Percentiles rank a stretch among this genome's conserved stretches.
Conservation (phyloP, 1,284 basidiomycete genomes). For the Ceratobasidium sp. region DNA sequence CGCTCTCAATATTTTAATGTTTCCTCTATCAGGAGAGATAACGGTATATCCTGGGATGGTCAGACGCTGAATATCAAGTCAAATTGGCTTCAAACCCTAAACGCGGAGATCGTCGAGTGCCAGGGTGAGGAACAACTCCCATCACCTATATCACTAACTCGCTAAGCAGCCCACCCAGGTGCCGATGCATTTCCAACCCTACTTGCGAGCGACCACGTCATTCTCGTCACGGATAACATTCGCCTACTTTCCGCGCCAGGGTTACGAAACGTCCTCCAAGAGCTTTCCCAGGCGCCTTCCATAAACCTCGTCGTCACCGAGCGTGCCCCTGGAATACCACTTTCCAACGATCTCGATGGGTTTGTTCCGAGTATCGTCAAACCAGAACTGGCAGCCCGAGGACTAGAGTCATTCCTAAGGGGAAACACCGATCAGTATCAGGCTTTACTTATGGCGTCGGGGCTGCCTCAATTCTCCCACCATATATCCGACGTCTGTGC, state of each 20-base stretch:
- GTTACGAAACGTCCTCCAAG: constrained; percentile 8
- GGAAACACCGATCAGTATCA: constrained; percentile 36
- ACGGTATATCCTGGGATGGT: constrained; percentile 10
- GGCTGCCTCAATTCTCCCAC: constrained; percentile 32
- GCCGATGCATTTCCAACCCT: constrained; percentile 21
- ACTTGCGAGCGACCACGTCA: constrained; percentile 41
- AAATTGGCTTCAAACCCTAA: constrained; percentile 38
- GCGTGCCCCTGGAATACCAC: constrained; percentile 16
- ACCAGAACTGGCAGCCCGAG: constrained; percentile 20
- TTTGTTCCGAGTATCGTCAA: constrained; percentile 1
- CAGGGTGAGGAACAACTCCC: constrained; percentile 6
- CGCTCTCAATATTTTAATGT: background rate
- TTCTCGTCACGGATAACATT: constrained; percentile 37
- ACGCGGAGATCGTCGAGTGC: constrained; percentile 40
- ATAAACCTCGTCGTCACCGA: constrained; percentile 24
- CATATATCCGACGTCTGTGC: constrained; percentile 15
- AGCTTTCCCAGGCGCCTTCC: constrained; percentile 21
- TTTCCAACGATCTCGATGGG: background rate
- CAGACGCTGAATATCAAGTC: constrained; percentile 24
- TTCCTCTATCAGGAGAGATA: constrained; percentile 1
- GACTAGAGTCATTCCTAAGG: constrained; percentile 22
- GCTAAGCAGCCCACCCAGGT: background rate
- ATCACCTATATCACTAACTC: background rate
- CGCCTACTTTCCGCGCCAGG: constrained; percentile 28
- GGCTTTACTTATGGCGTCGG: constrained; percentile 34